These are phyloP conservation scores for Arthrobotrys pseudoclavata DNA, from an alignment of 2,329 filamentous ascomycete genomes.

Conservation along the genomic window DNA sequence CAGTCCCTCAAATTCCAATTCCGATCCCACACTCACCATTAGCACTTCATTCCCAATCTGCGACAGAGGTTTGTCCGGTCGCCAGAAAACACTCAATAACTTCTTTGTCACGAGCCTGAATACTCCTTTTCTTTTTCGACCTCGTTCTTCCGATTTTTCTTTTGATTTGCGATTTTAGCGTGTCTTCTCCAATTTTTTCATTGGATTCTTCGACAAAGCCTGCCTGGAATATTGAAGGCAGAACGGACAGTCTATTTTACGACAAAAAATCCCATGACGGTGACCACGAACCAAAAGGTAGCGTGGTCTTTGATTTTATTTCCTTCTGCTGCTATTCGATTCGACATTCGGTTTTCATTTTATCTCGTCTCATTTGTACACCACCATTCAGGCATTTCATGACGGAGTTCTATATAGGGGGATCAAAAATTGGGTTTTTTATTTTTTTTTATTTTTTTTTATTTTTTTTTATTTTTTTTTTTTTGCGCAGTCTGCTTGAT, in stretches of 20 bases:
- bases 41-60: slow-evolving; percentile 58
- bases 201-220: slow-evolving; percentile 32
- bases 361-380: slow-evolving; percentile 49
- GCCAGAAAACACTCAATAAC: slow-evolving; percentile 48
- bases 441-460: too few species aligned
- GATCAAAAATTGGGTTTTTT: slow-evolving; percentile 43
- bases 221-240: slow-evolving; percentile 35
- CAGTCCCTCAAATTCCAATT: slow-evolving; percentile 57
- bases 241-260: slow-evolving; percentile 46
- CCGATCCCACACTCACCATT: slow-evolving; percentile 57
- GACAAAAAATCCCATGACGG: slow-evolving; percentile 47
- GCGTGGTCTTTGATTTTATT: slow-evolving; percentile 43
- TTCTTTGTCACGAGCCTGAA: slow-evolving; percentile 51
- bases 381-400: slow-evolving; percentile 54
- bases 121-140: slow-evolving; percentile 16
- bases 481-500: slow-evolving; percentile 32
- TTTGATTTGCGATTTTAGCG: slow-evolving; percentile 59
- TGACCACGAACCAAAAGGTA: slow-evolving; percentile 45
- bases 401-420: slow-evolving; percentile 57
- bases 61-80: slow-evolving; percentile 41
- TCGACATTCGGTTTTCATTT: slow-evolving; percentile 21
- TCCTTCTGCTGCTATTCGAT: slow-evolving; percentile 11
- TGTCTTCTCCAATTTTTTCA: slow-evolving; percentile 25
- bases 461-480: too few species aligned
- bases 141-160: slow-evolving; percentile 29